phyloP scores from a whole-genome alignment of 306 rosid species.

The Hylodesmum podocarpum region DNA sequence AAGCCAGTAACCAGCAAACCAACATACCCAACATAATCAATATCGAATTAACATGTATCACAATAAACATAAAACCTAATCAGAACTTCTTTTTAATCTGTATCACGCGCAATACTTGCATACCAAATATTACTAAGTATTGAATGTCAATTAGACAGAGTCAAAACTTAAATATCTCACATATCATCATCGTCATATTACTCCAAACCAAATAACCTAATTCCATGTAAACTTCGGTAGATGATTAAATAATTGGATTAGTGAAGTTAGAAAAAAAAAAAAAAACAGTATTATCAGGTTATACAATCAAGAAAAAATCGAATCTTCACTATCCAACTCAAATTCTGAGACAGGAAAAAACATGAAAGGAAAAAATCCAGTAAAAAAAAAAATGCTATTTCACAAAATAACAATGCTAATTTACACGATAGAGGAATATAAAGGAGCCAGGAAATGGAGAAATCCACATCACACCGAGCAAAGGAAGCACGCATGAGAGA shows the following conservation, averaged over 20 bases:
- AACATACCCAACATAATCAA: too few relatives aligned
- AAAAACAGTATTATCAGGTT: not conserved
- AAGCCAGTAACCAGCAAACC: too few relatives aligned
- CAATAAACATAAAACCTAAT: too few relatives aligned
- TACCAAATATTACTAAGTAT: not conserved
- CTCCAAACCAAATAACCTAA: not conserved
- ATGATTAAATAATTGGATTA: not conserved
- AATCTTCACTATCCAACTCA: not conserved
- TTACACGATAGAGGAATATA: not conserved
- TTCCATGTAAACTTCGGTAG: not conserved
- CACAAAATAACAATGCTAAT: not conserved
- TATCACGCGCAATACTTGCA: not conserved
- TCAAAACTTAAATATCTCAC: not conserved
- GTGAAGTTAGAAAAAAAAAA: not conserved
- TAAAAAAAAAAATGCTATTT: not conserved
- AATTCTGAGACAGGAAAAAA: not conserved
- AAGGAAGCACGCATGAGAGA: not conserved
- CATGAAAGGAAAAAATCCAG: not conserved
- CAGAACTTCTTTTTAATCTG: too few relatives aligned
- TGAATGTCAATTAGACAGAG: slow-evolving; percentile 6
- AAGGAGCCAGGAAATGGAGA: not conserved
- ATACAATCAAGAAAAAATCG: not conserved
- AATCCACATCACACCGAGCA: not conserved
- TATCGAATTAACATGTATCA: too few relatives aligned
- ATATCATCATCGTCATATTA: not conserved